A percentile compares a stretch with the other conserved stretches of the same genome.
Evolutionary conservation across 1,139 yeast species (phyloP).

Genomic region (Lodderomyces metapsilosis): DNA sequence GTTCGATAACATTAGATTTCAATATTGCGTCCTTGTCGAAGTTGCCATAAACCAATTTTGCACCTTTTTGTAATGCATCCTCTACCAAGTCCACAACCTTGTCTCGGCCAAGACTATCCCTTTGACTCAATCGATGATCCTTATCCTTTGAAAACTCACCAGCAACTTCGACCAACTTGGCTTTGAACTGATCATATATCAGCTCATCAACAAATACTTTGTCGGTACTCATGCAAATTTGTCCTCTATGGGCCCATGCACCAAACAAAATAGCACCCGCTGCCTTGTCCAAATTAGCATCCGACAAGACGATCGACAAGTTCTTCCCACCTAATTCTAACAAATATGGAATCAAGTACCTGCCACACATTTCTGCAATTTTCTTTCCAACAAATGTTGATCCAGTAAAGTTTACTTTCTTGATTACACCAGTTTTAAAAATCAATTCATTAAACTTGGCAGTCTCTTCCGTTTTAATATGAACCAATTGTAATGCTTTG

Average conservation of each 20-base stretch:
- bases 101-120: constrained; percentile 26
- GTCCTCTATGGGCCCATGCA: constrained; percentile 45
- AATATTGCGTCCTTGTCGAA: constrained; percentile 10
- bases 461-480: constrained; percentile 27
- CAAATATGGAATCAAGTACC: constrained; percentile 33
- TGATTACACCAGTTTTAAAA: constrained; percentile 24
- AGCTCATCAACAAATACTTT: constrained; percentile 31
- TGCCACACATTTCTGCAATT: constrained; percentile 34
- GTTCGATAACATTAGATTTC: constrained; percentile 18
- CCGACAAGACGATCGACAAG: constrained; percentile 29
- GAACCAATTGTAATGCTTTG: constrained; percentile 34
- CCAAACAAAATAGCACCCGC: constrained; percentile 30
- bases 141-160: constrained; percentile 17
- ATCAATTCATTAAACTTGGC: constrained; percentile 23
- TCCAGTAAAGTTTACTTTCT: constrained; percentile 45
- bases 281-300: constrained; percentile 32
- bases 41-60: constrained; percentile 28
- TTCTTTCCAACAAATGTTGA: constrained; percentile 37
- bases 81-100: constrained; percentile 27
- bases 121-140: constrained; percentile 26
- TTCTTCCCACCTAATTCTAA: constrained; percentile 50
- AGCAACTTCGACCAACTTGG: constrained; percentile 21
- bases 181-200: constrained; percentile 28
- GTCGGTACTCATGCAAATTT: constrained; percentile 48
- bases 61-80: constrained; percentile 47